phyloP scores from a whole-genome alignment of 2,329 filamentous ascomycete species.

The Sporothrix variecibatus region DNA sequence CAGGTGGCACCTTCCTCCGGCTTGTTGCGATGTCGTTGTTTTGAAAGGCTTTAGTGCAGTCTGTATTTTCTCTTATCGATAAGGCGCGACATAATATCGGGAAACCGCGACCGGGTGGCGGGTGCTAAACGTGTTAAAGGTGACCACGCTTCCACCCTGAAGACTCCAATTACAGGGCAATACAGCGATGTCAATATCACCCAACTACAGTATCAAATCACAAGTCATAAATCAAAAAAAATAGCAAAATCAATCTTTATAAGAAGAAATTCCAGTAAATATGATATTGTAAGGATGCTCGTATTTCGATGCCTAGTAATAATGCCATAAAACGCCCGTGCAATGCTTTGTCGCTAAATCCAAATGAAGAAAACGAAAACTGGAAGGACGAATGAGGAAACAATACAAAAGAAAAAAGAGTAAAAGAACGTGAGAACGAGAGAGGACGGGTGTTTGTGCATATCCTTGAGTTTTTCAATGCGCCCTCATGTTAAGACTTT shows the following conservation, averaged over 20 bases:
- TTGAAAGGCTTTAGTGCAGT: not conserved
- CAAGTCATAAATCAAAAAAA: not conserved
- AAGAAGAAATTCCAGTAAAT: not conserved
- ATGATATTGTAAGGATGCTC: conserved; percentile 1
- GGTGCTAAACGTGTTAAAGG: not conserved
- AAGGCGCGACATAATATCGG: conserved; percentile 2
- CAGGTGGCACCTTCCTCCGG: not conserved
- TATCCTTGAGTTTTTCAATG: not conserved
- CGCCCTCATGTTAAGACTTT: not conserved
- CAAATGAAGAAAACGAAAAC: not conserved
- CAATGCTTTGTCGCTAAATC: conserved; percentile 7
- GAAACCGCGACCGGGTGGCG: not conserved
- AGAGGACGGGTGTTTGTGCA: not conserved
- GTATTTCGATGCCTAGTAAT: not conserved
- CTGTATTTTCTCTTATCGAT: conserved; percentile 24
- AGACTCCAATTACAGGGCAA: not conserved
- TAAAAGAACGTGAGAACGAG: not conserved
- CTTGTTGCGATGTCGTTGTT: not conserved
- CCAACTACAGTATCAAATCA: not conserved
- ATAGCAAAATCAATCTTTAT: not conserved
- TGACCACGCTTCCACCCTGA: not conserved
- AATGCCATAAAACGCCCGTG: conserved; percentile 1
- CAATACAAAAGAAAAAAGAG: not conserved
- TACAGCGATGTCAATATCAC: not conserved
- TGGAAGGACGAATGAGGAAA: not conserved